These are phyloP conservation scores for Serpula lacrymans DNA, from an alignment of 768 basidiomycete species.

Conservation along the genomic window DNA sequence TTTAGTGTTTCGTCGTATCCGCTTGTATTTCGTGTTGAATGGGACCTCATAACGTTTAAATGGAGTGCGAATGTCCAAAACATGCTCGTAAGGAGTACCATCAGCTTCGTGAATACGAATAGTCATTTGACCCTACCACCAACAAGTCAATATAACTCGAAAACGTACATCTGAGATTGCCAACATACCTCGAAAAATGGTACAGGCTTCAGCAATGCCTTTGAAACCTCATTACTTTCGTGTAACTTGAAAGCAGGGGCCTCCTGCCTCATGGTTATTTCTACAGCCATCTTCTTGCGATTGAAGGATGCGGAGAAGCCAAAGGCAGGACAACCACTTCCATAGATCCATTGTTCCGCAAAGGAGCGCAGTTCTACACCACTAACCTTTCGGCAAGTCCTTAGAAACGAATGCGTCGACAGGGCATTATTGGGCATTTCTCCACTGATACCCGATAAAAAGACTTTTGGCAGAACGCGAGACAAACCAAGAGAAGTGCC, in stretches of 20 bases:
- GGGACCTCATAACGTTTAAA: slow-evolving; percentile 97
- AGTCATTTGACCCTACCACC: slow-evolving; percentile 96
- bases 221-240: slow-evolving; percentile 65
- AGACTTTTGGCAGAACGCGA: slow-evolving; percentile 92
- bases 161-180: background rate
- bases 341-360: slow-evolving; percentile 99
- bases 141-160: slow-evolving; percentile 1
- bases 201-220: slow-evolving; percentile 76
- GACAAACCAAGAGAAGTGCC: slow-evolving; percentile 93
- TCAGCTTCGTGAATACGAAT: slow-evolving; percentile 99
- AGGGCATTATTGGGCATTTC: slow-evolving; percentile 83
- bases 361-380: slow-evolving; percentile 88
- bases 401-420: slow-evolving; percentile 86
- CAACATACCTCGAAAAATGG: slow-evolving; percentile 77
- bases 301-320: slow-evolving; percentile 90
- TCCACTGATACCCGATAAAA: slow-evolving; percentile 89
- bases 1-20: slow-evolving; percentile 92
- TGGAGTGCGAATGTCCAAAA: slow-evolving; percentile 80
- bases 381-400: slow-evolving; percentile 90
- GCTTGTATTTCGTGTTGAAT: slow-evolving; percentile 98
- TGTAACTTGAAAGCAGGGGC: slow-evolving; percentile 69
- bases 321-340: slow-evolving; percentile 92
- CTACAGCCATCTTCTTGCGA: slow-evolving; percentile 97
- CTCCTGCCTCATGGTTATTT: slow-evolving; percentile 90
- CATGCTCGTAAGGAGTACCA: slow-evolving; percentile 98